Evolutionary conservation across 768 basidiomycete species (phyloP).

Genomic region (Lactarius vividus): DNA sequence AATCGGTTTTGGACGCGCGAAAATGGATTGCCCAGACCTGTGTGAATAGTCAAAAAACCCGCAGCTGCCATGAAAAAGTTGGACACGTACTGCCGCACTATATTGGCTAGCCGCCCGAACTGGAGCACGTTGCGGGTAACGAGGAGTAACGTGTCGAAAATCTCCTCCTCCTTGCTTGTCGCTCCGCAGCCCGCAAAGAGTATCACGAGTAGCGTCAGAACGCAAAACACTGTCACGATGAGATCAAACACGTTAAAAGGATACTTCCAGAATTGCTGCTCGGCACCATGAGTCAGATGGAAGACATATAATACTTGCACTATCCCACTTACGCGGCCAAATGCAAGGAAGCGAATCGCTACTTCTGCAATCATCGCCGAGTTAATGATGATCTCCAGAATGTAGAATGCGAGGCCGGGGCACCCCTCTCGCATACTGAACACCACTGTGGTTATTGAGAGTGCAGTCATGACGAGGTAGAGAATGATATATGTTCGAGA

Average conservation of each 20-base stretch:
- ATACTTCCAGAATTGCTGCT: slow-evolving; percentile 95
- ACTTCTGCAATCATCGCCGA: slow-evolving; percentile 94
- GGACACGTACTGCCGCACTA: slow-evolving; percentile 83
- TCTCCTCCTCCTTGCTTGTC: slow-evolving; percentile 87
- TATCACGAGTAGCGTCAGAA: slow-evolving; percentile 82
- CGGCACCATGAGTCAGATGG: slow-evolving; percentile 8
- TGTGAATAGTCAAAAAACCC: slow-evolving; percentile 9
- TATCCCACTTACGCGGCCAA: slow-evolving; percentile 71
- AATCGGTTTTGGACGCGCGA: slow-evolving; percentile 81
- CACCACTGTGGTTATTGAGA: slow-evolving; percentile 83
- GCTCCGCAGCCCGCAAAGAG: slow-evolving; percentile 82
- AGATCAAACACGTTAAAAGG: slow-evolving; percentile 89
- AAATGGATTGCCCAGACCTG: slow-evolving; percentile 88
- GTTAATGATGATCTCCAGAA: slow-evolving; percentile 88
- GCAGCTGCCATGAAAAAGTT: slow-evolving; percentile 11
- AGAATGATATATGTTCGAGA: slow-evolving; percentile 84
- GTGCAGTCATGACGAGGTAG: slow-evolving; percentile 84
- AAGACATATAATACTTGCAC: not conserved
- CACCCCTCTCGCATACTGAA: slow-evolving; percentile 82
- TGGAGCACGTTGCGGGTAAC: slow-evolving; percentile 92
- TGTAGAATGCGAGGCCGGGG: slow-evolving; percentile 83
- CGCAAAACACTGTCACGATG: slow-evolving; percentile 85
- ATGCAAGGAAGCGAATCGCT: slow-evolving; percentile 84
- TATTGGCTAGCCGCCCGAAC: slow-evolving; percentile 86
- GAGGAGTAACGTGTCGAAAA: slow-evolving; percentile 88